Base-by-base conservation (phyloP, 345 rosid species). In the Salix caprea region DNA sequence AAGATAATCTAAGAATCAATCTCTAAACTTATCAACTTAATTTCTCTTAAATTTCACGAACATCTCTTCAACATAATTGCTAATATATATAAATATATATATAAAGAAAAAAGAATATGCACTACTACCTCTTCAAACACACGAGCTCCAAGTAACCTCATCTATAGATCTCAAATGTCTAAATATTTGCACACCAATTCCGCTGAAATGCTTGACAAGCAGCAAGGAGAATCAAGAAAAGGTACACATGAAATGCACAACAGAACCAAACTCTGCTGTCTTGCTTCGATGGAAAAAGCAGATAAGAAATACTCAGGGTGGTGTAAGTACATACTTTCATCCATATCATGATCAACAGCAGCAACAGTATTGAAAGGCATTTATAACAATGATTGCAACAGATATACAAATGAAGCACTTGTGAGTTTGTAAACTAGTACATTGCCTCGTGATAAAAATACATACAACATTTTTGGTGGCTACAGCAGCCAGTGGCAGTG, bases 391-490 rank as follows among this genome's bases (percentile, higher is more conserved):
- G 80, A 76, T 73, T 81, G 83, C 73, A 85, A 77, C 82, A 86
- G 82, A 82, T 88, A 85, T 88, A 85, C 87, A 90, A 86, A 88
- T 75, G 86, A 76, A 75, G 86, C 84, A 76, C 81, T 80, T 68
- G 30, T 74, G 54, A 75, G 76, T 76, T 77, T 90, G 85, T 88
- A 86, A 87, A 90, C 84, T 70, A 73, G 79, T 80, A 82, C 81
- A 80, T 58, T 48, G 82, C 85, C 84, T 83, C 77, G 5, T 70
- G 75, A 72, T 78, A 75, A 74, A 50, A 75, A 76, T 82, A 82
- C 87, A 82, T 78, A 78, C 85, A 81, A 82, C 28, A 65, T 75
- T n/a, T 48, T 67, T 54, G 78, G 71, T 70, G 80, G 80, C 58
- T 73, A 77, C 52, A 76, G 74, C 84, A 81, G 81, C 78, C 82